phyloP scores from a whole-genome alignment of 345 rosid genomes.

The Luvunga scandens region DNA sequence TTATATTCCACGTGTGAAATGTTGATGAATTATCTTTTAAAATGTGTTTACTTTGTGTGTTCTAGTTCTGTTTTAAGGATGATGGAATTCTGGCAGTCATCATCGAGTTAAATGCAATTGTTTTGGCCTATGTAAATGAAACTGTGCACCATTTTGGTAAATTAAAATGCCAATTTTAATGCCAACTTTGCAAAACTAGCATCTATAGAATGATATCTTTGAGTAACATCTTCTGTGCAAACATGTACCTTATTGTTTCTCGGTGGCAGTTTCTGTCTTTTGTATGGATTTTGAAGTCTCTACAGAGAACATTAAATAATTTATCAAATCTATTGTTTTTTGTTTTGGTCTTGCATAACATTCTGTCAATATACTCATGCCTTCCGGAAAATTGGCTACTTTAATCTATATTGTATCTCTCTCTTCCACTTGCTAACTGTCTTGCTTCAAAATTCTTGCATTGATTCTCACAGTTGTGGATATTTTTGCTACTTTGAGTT shows the following conservation, averaged over 20 bases:
- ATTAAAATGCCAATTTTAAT: background rate
- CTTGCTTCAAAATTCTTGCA: background rate
- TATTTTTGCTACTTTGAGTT: background rate
- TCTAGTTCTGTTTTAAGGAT: background rate
- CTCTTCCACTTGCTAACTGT: background rate
- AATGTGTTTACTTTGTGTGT: background rate
- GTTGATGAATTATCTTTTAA: background rate
- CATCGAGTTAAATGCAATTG: background rate
- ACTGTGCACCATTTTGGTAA: background rate
- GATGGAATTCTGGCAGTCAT: no score
- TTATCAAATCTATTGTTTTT: background rate
- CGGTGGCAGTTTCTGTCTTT: background rate
- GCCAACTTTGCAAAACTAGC: background rate
- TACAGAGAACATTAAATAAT: background rate
- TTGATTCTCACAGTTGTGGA: background rate
- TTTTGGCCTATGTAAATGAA: background rate
- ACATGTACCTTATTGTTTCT: background rate
- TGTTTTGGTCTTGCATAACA: background rate
- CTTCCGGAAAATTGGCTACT: no score
- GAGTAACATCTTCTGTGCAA: background rate
- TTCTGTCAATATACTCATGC: background rate
- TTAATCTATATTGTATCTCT: background rate
- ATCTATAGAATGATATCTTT: background rate
- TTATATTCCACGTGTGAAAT: background rate
- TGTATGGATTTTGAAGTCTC: background rate